Percentiles rank a stretch among this genome's conserved stretches.
Evolutionary conservation across 345 rosid genomes (phyloP).

Genomic region (Hibiscus trionum): DNA sequence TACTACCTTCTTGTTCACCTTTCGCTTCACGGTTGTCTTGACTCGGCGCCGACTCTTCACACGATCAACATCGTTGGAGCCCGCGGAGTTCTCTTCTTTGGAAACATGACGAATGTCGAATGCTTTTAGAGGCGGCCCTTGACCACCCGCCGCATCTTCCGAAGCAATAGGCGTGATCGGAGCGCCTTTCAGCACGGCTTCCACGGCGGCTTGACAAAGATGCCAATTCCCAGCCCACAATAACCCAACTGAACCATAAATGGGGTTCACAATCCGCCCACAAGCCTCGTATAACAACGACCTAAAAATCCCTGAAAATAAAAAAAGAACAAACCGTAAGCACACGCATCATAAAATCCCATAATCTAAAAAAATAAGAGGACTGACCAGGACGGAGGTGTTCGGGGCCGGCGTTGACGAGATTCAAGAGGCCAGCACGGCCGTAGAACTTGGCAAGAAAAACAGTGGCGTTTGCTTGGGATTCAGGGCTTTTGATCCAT

Average conservation of each 20-base stretch:
- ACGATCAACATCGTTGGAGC: slow-evolving; percentile 24
- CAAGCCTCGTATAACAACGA: slow-evolving; percentile 95
- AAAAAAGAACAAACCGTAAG: background rate
- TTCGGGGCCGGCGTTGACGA: slow-evolving; percentile 87
- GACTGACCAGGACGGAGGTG: slow-evolving; percentile 83
- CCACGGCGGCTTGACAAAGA: slow-evolving; percentile 90
- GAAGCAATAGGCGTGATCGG: slow-evolving; percentile 67
- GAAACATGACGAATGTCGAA: slow-evolving; percentile 90
- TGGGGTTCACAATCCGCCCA: slow-evolving; percentile 91
- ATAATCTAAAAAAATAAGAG: background rate
- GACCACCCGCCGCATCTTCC: slow-evolving; percentile 56
- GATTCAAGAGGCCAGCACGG: slow-evolving; percentile 95
- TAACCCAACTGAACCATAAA: slow-evolving; percentile 92
- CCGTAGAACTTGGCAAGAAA: slow-evolving; percentile 96
- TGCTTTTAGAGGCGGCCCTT: slow-evolving; percentile 68
- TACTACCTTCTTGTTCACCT: slow-evolving; percentile 9
- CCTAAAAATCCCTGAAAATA: slow-evolving; percentile 76
- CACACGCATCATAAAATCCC: background rate
- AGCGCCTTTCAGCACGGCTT: slow-evolving; percentile 74
- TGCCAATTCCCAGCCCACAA: slow-evolving; percentile 92
- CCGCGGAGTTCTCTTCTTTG: slow-evolving; percentile 56
- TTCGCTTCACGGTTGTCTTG: slow-evolving; percentile 35
- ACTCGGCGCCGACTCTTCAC: slow-evolving; percentile 44
- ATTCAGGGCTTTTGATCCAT: slow-evolving; percentile 84
- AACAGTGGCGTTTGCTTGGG: slow-evolving; percentile 94